These are phyloP conservation scores for Solanum chaucha DNA, from an alignment of 257 asterid species.

Conservation along the genomic window DNA sequence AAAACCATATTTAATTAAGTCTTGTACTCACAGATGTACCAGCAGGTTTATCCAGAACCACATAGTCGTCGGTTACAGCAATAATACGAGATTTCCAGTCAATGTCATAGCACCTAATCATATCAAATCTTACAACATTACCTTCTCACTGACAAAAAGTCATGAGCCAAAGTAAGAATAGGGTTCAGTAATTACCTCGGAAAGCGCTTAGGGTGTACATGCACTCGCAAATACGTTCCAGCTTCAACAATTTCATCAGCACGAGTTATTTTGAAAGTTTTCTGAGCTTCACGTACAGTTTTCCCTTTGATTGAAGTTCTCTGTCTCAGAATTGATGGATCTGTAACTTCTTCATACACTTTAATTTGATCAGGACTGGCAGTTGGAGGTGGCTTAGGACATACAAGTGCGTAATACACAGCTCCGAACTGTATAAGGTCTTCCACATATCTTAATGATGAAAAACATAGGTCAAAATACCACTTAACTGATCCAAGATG, in stretches of 20 bases:
- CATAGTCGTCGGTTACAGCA: conserved; percentile 61
- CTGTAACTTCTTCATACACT: conserved; percentile 56
- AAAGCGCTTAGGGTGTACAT: conserved; percentile 94
- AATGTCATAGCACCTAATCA: conserved; percentile 79
- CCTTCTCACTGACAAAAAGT: background rate
- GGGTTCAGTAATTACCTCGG: conserved; percentile 49
- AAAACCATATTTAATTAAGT: background rate
- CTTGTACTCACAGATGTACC: conserved; percentile 80
- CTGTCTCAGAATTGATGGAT: conserved; percentile 50
- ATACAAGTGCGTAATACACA: conserved; percentile 81
- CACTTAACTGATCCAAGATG: background rate
- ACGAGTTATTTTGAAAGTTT: conserved; percentile 61
- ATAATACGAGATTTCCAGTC: conserved; percentile 90
- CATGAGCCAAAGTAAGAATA: background rate
- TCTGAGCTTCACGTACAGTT: conserved; percentile 81
- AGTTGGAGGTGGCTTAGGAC: conserved; percentile 77
- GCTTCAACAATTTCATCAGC: conserved; percentile 66
- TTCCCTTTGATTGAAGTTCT: conserved; percentile 81
- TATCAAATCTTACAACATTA: conserved; percentile 2
- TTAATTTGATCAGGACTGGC: conserved; percentile 72
- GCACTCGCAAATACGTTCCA: conserved; percentile 89
- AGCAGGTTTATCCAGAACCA: conserved; percentile 92
- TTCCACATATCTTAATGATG: conserved; percentile 61
- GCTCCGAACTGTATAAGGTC: conserved; percentile 97
- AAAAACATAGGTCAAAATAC: conserved; percentile 7